A percentile compares a stretch with the other conserved stretches of the same genome.
Conservation (phyloP, 108 stramenopile species). For the Chaetoceros muelleri region DNA sequence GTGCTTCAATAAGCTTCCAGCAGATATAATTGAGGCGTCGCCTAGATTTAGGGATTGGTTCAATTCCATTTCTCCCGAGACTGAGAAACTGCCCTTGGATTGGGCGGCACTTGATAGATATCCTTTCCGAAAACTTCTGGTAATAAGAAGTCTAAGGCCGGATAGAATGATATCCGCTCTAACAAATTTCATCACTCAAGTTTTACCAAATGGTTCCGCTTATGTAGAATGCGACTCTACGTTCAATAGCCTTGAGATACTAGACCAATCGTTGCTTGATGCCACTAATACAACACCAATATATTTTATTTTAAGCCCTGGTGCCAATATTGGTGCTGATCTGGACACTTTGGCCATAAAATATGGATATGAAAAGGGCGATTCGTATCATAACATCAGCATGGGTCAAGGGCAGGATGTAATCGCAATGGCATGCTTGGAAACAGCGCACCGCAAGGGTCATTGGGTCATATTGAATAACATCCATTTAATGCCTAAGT, state of each 20-base stretch:
- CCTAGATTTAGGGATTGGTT: slow-evolving; percentile 89
- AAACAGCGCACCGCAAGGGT: slow-evolving; percentile 78
- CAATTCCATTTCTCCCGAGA: slow-evolving; percentile 75
- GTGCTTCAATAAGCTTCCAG: slow-evolving; percentile 67
- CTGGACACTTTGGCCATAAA: slow-evolving; percentile 73
- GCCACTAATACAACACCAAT: slow-evolving; percentile 79
- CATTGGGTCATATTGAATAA: slow-evolving; percentile 93
- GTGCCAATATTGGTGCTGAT: slow-evolving; percentile 86
- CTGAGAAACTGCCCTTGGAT: slow-evolving; percentile 84
- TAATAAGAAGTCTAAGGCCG: slow-evolving; percentile 79
- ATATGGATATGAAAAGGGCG: slow-evolving; percentile 71
- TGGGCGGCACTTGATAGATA: slow-evolving; percentile 78
- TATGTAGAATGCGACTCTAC: slow-evolving; percentile 86
- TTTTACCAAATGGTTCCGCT: slow-evolving; percentile 56
- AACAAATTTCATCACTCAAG: slow-evolving; percentile 57
- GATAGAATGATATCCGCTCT: slow-evolving; percentile 77
- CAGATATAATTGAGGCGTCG: slow-evolving; percentile 80
- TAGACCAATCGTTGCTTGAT: slow-evolving; percentile 62
- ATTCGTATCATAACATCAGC: slow-evolving; percentile 84
- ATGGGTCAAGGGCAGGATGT: slow-evolving; percentile 92
- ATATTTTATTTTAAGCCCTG: slow-evolving; percentile 87
- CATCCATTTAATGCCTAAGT: slow-evolving; percentile 87
- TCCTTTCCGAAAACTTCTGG: slow-evolving; percentile 88
- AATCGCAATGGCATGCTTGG: slow-evolving; percentile 79
- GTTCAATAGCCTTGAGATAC: slow-evolving; percentile 64